phyloP scores from a whole-genome alignment of 2,329 filamentous ascomycete species.

The Diaporthe ilicicola region DNA sequence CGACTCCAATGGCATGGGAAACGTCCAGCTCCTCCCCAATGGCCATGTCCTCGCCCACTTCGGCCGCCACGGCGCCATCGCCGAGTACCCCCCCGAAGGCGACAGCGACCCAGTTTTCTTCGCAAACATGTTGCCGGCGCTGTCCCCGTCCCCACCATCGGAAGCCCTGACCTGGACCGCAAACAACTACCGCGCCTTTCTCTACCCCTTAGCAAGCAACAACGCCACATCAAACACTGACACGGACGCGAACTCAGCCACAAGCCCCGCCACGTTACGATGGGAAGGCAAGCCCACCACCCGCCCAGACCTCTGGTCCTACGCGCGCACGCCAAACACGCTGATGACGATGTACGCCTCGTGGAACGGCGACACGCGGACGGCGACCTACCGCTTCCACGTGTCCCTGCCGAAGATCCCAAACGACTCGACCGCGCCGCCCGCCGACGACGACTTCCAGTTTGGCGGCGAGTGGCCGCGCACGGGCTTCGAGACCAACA shows the following conservation, averaged over 20 bases:
- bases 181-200: constrained; percentile 25
- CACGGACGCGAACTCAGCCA: too few species aligned
- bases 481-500: constrained; percentile 23
- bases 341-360: constrained; percentile 21
- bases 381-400: constrained; percentile 20
- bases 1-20: constrained; percentile 36
- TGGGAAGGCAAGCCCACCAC: constrained; percentile 19
- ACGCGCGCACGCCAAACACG: constrained; percentile 24
- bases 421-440: not conserved
- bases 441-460: constrained; percentile 2
- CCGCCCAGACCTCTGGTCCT: constrained; percentile 23
- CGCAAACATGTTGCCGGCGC: constrained; percentile 18
- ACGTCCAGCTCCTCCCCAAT: constrained; percentile 44
- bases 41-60: constrained; percentile 58
- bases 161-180: constrained; percentile 5
- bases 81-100: constrained; percentile 48
- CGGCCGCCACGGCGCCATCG: constrained; percentile 58
- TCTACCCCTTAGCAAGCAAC: not conserved
- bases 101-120: constrained; percentile 36
- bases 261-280: not conserved
- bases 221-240: not conserved
- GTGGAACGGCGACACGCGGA: constrained; percentile 30
- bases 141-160: not conserved
- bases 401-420: not conserved
- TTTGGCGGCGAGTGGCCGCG: constrained; percentile 16